Conservation (phyloP, 352 stramenopile genomes). For the Globisporangium camurandrum region DNA sequence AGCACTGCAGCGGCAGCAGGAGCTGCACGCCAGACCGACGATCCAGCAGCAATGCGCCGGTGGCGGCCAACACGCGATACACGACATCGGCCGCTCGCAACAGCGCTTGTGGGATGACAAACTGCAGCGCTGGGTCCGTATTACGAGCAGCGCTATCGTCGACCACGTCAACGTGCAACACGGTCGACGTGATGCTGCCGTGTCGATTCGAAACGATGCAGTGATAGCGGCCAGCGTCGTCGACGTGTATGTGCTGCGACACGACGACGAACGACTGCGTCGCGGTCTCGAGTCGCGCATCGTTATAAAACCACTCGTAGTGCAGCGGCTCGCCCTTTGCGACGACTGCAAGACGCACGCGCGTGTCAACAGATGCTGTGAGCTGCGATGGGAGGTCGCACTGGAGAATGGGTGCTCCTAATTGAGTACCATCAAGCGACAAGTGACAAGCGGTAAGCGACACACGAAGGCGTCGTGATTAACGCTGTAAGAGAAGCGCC, state of each 20-base stretch:
- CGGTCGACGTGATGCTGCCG: constrained; percentile 20
- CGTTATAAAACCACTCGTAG: constrained; percentile 59
- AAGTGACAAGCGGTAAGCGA: too few species aligned
- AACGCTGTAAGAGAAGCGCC: too few species aligned
- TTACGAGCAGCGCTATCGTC: constrained; percentile 35
- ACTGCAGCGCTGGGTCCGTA: constrained; percentile 31
- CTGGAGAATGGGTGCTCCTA: constrained; percentile 33
- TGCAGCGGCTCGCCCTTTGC: constrained; percentile 57
- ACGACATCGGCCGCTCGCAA: constrained; percentile 13
- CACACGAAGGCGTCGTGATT: too few species aligned
- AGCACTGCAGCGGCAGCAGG: constrained; percentile 42
- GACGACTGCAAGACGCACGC: constrained; percentile 33
- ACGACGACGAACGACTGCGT: constrained; percentile 43
- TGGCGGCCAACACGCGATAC: constrained; percentile 24
- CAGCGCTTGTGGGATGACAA: constrained; percentile 23
- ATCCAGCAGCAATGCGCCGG: constrained; percentile 29
- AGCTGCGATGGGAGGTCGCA: constrained; percentile 31
- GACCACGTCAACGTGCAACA: constrained; percentile 34
- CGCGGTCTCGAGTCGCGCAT: constrained; percentile 21
- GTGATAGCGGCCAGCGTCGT: constrained; percentile 52
- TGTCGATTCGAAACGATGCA: constrained; percentile 57
- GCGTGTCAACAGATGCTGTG: constrained; percentile 36
- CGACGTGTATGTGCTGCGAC: constrained; percentile 36
- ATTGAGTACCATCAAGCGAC: not conserved
- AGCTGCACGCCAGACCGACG: constrained; percentile 21